Percentiles rank a stretch among this genome's conserved stretches.
Evolutionary conservation across 2,329 filamentous ascomycete genomes (phyloP).

Genomic region (Eutypella sp.): DNA sequence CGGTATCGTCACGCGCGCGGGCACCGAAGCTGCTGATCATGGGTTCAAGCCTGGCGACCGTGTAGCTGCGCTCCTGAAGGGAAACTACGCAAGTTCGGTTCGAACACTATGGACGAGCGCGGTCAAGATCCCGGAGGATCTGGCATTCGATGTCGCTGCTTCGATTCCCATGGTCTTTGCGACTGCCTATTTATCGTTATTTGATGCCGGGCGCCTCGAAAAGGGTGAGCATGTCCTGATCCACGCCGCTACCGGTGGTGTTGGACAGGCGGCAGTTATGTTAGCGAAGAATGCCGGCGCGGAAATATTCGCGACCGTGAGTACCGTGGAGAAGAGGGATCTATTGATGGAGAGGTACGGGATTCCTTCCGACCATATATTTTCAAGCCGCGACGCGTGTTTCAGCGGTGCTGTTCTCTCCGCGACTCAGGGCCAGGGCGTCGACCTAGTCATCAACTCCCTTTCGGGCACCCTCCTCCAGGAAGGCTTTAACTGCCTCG

Average conservation of each 20-base stretch:
- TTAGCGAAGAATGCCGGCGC: slow-evolving; percentile 9
- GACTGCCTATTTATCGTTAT: slow-evolving; percentile 5
- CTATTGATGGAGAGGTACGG: slow-evolving; percentile 7
- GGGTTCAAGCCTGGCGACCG: neutral
- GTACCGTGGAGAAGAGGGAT: slow-evolving; percentile 7
- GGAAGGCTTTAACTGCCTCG: slow-evolving; percentile 6
- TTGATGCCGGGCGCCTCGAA: slow-evolving; percentile 1
- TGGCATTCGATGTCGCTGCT: slow-evolving; percentile 10
- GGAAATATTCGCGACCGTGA: slow-evolving; percentile 12
- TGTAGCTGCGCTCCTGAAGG: neutral
- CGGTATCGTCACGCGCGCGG: neutral
- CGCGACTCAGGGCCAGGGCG: slow-evolving; percentile 6
- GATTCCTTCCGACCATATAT: slow-evolving; percentile 10
- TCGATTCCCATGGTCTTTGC: slow-evolving; percentile 5
- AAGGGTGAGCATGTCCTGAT: slow-evolving; percentile 11
- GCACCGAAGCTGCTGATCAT: neutral
- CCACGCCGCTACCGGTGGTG: slow-evolving; percentile 13
- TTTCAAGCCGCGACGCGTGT: slow-evolving; percentile 11
- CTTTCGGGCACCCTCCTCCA: slow-evolving; percentile 10
- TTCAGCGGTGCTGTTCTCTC: slow-evolving; percentile 7
- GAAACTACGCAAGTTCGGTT: neutral
- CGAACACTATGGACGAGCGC: neutral
- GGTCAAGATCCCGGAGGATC: slow-evolving; percentile 6
- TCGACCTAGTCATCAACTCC: slow-evolving; percentile 17
- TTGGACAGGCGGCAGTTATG: slow-evolving; percentile 10